phyloP scores from a whole-genome alignment of 1,284 basidiomycete genomes.

The Lentinula novae-zelandiae region DNA sequence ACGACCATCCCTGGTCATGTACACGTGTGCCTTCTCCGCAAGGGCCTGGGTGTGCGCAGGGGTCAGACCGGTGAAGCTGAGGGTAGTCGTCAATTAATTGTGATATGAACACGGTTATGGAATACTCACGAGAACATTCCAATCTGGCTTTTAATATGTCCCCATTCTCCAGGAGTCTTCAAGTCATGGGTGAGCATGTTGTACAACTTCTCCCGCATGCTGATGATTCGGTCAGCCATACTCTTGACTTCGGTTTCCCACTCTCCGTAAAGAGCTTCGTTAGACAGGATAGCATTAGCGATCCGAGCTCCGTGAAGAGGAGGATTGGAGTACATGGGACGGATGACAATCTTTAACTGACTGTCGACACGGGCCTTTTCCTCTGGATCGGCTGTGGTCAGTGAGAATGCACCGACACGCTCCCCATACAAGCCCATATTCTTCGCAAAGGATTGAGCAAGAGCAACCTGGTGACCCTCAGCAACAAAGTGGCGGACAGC shows the following conservation, averaged over 20 bases:
- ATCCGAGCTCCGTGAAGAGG: conserved; percentile 94
- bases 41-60: conserved; percentile 83
- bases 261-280: conserved; percentile 75
- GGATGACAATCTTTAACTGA: conserved; percentile 94
- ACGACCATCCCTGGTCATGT: conserved; percentile 87
- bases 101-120: conserved; percentile 7
- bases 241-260: conserved; percentile 92
- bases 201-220: conserved; percentile 88
- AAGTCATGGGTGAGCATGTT: conserved; percentile 75
- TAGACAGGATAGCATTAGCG: conserved; percentile 80
- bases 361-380: conserved; percentile 90
- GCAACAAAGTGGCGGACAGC: conserved; percentile 93
- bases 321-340: conserved; percentile 99
- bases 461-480: conserved; percentile 82
- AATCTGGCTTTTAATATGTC: conserved; percentile 95
- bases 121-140: conserved; percentile 82
- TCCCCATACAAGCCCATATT: conserved; percentile 99
- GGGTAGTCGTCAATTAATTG: background rate
- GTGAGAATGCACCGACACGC: conserved; percentile 92
- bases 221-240: conserved; percentile 97
- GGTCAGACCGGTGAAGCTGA: conserved; percentile 84
- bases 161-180: conserved; percentile 93
- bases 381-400: conserved; percentile 70
- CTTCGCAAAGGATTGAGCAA: conserved; percentile 97
- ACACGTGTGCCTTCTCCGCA: conserved; percentile 91